phyloP scores from a whole-genome alignment of 768 basidiomycete genomes.

The Rhodotorula graminis region DNA sequence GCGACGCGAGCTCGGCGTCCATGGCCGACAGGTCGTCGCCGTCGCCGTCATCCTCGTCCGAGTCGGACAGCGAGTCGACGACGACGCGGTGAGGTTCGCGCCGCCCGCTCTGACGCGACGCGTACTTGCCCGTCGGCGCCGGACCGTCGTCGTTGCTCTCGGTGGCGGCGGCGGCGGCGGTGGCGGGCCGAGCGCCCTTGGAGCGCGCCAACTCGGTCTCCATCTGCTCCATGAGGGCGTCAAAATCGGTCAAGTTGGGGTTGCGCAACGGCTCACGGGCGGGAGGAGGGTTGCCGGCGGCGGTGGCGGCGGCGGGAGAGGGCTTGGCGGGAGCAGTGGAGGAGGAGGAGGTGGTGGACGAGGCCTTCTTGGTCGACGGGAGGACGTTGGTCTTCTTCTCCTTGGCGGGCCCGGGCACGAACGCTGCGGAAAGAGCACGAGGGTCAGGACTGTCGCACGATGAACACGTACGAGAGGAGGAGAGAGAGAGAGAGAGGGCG shows the following conservation, averaged over 20 bases:
- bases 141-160: background rate
- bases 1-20: constrained; percentile 64
- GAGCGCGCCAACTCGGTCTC: constrained; percentile 66
- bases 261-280: constrained; percentile 48
- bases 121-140: constrained; percentile 17
- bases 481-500: constrained; percentile 39
- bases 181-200: constrained; percentile 1
- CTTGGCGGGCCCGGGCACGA: constrained; percentile 37
- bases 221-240: constrained; percentile 93
- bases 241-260: constrained; percentile 80
- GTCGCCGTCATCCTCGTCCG: constrained; percentile 46
- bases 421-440: constrained; percentile 33
- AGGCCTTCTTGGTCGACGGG: constrained; percentile 2
- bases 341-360: constrained; percentile 1
- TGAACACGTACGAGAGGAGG: background rate
- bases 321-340: background rate
- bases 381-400: constrained; percentile 35
- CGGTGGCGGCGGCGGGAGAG: constrained; percentile 6
- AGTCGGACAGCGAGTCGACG: constrained; percentile 32
- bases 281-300: background rate
- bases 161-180: background rate
- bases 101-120: constrained; percentile 42
- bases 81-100: constrained; percentile 12
- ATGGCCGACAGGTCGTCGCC: constrained; percentile 63
- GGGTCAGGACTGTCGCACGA: background rate